Evolutionary conservation across 176 grass and related monocot genomes (phyloP).

Genomic region (Lolium rigidum): DNA sequence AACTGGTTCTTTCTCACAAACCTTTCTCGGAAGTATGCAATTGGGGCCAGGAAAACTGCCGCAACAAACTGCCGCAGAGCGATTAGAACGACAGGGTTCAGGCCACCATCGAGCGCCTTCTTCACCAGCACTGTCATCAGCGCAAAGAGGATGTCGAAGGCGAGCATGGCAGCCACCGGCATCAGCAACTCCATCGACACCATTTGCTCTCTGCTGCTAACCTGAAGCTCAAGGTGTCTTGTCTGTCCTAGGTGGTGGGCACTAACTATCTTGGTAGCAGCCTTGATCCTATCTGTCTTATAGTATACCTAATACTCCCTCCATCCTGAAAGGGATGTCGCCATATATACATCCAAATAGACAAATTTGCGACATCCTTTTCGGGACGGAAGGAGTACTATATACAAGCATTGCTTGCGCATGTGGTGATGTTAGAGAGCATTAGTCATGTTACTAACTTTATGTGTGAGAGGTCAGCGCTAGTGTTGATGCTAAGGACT

Average conservation of each 20-base stretch:
- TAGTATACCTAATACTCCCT: neutral
- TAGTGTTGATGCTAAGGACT: neutral
- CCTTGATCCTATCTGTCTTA: neutral
- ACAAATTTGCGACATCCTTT: no score
- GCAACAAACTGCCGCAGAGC: conserved; percentile 63
- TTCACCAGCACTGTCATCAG: conserved; percentile 66
- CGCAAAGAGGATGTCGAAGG: conserved; percentile 35
- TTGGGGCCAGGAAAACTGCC: conserved; percentile 54
- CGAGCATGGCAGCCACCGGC: conserved; percentile 52
- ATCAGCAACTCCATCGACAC: conserved; percentile 38
- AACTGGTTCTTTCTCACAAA: conserved; percentile 30
- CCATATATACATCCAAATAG: no score
- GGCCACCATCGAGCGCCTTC: conserved; percentile 57
- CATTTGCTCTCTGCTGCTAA: conserved; percentile 3
- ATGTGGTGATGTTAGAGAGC: neutral
- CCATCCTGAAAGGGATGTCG: no score
- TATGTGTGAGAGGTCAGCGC: neutral
- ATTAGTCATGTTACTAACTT: conserved; percentile 7
- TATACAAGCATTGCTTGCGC: neutral
- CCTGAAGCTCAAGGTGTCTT: neutral
- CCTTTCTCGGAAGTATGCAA: conserved; percentile 74
- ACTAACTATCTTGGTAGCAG: conserved; percentile 1
- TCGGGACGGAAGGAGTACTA: neutral
- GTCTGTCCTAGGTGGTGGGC: conserved; percentile 16
- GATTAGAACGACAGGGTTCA: conserved; percentile 56